phyloP scores from a whole-genome alignment of 805 yeast genomes.

The Brettanomyces nanus region DNA sequence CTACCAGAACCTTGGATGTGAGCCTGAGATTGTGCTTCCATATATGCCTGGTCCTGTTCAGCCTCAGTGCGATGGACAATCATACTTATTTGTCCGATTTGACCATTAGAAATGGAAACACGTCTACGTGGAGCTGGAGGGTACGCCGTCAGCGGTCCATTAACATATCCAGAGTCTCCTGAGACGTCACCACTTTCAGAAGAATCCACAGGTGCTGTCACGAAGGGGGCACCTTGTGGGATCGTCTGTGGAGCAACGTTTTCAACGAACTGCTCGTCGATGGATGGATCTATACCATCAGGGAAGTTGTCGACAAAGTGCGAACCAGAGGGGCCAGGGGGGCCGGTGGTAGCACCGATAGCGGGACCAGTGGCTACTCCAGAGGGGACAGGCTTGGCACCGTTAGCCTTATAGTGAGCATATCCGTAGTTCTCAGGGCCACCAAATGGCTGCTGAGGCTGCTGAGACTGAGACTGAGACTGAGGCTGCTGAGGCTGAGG shows the following conservation, averaged over 20 bases:
- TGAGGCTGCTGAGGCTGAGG: neutral
- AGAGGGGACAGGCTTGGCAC: no score
- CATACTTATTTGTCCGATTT: constrained; percentile 59
- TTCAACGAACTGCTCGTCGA: no score
- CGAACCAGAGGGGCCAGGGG: neutral
- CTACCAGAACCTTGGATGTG: neutral
- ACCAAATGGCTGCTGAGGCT: neutral
- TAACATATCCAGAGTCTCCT: neutral
- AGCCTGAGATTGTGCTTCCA: neutral
- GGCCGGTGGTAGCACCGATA: neutral
- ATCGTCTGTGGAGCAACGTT: no score
- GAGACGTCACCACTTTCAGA: neutral
- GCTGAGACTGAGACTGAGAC: neutral
- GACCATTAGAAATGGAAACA: constrained; percentile 78
- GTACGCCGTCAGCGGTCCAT: neutral
- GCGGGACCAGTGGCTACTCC: neutral
- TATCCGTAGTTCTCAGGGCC: neutral
- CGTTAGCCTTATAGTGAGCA: neutral
- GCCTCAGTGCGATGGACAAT: constrained; percentile 18
- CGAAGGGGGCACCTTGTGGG: neutral
- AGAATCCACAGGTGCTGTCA: neutral
- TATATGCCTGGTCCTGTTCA: neutral
- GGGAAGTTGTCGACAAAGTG: no score
- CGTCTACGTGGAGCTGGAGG: constrained; percentile 39
- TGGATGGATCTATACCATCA: no score